Evolutionary conservation across 352 stramenopile species (phyloP), one percentile per base, ranked within the genome.

Genomic region (Globisporangium echinulatum): DNA sequence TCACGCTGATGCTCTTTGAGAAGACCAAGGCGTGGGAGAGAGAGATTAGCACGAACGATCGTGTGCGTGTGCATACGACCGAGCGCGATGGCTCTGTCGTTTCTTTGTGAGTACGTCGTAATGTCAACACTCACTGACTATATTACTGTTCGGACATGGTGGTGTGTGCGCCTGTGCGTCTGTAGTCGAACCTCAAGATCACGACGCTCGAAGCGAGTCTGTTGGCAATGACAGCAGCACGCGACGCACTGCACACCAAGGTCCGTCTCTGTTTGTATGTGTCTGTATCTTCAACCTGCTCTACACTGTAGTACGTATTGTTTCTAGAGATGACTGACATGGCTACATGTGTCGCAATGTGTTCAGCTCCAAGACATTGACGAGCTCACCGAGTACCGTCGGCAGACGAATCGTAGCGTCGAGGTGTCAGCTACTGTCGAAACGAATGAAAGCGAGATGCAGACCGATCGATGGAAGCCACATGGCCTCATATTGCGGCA

Each of bases 1-100:
- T 92, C 7, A 85, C 77, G 11, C 64, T 80, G 19, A 60, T 77
- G 58, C 62, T 90, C 7, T 87, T 90, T 51, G 79, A 91, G 42
- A 89, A 91, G 58, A 89, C 77, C 0, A 87, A 83, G 40, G 79
- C 77, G 7, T 91, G 75, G 77, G 77, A 91, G 61, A 72, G 79
- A 25, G 79, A 88, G 42, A 76, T 87, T 52, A 74, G 14, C 25
- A 63, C 59, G 5, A 92, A 82, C 56, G 61, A 80, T 15, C 77
- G 62, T 66, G 77, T 85, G 44, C 8, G 63, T 48, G 43, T 48
- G 43, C 6, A 17, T 33, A 33, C 25, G 25, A 33, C 2, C 25
- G 25, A 33, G 25, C 25, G 2, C 25, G 25, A 33, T 33, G 25
- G 25, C 25, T 33, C 25, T 33, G 25, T 33, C 25, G 25, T 33